Evolutionary conservation across 2,329 filamentous ascomycete genomes (phyloP), one percentile per base, ranked within the genome.

Genomic region (Geoglossum cookeanum): DNA sequence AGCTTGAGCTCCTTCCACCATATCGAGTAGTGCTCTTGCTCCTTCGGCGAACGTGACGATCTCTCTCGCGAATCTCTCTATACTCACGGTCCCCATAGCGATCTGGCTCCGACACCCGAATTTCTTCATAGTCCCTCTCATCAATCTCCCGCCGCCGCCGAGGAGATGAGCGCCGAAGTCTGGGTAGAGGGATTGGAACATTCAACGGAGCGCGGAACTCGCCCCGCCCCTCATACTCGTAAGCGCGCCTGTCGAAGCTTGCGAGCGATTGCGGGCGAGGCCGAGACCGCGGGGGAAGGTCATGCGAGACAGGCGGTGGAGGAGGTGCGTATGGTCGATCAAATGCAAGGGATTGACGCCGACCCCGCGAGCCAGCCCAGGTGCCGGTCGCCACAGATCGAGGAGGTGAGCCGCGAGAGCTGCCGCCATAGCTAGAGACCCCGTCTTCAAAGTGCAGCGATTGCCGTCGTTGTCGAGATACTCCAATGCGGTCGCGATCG

Each of bases 231-330:
- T 70, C 65, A 60, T 76, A 76, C 49, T 76, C 74, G 57, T 75
- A 63, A 1, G 86, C 84, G 32, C 81, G 81, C 54, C 89, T 82
- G 69, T 96, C 90, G 66, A 88, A 95, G 0, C 86, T 94, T 68
- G 95, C 90, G 44, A 95, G 75, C 56, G 88, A 94, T 13, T 75
- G 75, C 1, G 88, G 89, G 51, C 85, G 77, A 37, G 77, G 75
- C 51, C 73, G 72, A 48, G 74, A 70, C 57, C 74, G 70, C 2
- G 76, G 78, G 8, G 78, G 75, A 17, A 54, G 30, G 3, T 45
- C 47, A n/a, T 35, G 33, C 7, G 37, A 17, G 6, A 57, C 52
- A 30, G 65, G 60, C 13, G 66, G 65, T 56, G 68, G 66, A 30
- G 69, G 68, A 42, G 71, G 71, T 3, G 71, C 71, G 17, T 55